These are phyloP conservation scores for Amanita jacksonii DNA, from an alignment of 768 basidiomycete genomes.

Conservation along the genomic window DNA sequence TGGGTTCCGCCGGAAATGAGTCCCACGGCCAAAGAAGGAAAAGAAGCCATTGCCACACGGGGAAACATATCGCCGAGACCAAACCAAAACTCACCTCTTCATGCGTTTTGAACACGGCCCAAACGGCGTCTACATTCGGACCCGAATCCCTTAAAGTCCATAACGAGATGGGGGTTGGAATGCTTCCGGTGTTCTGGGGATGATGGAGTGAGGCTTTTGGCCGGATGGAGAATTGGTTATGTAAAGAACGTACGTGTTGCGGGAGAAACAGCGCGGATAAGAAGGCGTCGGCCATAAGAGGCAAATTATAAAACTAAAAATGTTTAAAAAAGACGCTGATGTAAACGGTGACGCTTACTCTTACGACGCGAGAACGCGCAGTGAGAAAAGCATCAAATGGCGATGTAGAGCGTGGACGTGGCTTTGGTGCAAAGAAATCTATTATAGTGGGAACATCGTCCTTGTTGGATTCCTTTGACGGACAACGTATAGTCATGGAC, in stretches of 20 bases:
- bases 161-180: slow-evolving; percentile 39
- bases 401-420: too few species aligned
- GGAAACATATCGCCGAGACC: too few species aligned
- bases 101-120: slow-evolving; percentile 51
- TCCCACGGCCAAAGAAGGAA: too few species aligned
- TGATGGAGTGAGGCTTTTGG: slow-evolving; percentile 10
- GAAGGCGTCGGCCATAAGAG: slow-evolving; percentile 26
- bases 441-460: slow-evolving; percentile 14
- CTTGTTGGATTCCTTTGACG: neutral
- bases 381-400: slow-evolving; percentile 32
- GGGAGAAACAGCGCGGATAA: slow-evolving; percentile 30
- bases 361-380: slow-evolving; percentile 45
- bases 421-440: slow-evolving; percentile 22
- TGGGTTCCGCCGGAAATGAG: too few species aligned
- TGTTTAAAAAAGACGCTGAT: slow-evolving; percentile 8
- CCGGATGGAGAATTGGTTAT: too few species aligned
- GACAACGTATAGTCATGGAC: slow-evolving; percentile 1
- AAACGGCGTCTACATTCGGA: slow-evolving; percentile 28
- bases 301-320: slow-evolving; percentile 30
- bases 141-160: slow-evolving; percentile 34
- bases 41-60: too few species aligned
- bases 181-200: too few species aligned
- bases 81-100: slow-evolving; percentile 40
- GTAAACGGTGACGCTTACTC: slow-evolving; percentile 28
- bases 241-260: slow-evolving; percentile 22